These are phyloP conservation scores for Hymenoscyphus fructigenus DNA, from an alignment of 2,329 filamentous ascomycete species.

Conservation along the genomic window DNA sequence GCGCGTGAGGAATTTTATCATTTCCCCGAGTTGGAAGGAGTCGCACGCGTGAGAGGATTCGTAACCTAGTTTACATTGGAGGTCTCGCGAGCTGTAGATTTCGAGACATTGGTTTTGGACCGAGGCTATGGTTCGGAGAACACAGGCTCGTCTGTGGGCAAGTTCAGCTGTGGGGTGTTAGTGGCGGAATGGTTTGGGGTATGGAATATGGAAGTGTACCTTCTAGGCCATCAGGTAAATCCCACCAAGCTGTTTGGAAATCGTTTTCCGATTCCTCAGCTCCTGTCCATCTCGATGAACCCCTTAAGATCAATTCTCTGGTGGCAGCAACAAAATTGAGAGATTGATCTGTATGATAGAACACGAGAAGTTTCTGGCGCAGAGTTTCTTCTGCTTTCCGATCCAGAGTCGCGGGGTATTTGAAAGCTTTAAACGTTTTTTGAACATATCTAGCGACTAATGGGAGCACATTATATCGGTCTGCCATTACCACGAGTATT, in stretches of 20 bases:
- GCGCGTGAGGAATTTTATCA: constrained; percentile 67
- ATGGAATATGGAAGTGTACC: constrained; percentile 39
- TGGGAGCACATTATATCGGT: constrained; percentile 67
- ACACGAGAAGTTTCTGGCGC: constrained; percentile 68
- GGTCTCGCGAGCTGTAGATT: constrained; percentile 65
- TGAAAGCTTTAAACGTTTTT: constrained; percentile 47
- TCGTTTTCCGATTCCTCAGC: constrained; percentile 38
- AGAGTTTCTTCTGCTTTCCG: constrained; percentile 61
- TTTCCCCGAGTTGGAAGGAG: constrained; percentile 76
- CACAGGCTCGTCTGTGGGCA: constrained; percentile 61
- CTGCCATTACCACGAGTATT: constrained; percentile 68
- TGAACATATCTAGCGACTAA: constrained; percentile 55
- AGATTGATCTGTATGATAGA: constrained; percentile 63
- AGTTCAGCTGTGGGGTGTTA: constrained; percentile 55
- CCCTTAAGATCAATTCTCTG: constrained; percentile 64
- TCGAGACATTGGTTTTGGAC: constrained; percentile 66
- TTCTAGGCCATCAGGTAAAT: constrained; percentile 68
- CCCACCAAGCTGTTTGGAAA: constrained; percentile 62
- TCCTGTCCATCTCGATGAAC: constrained; percentile 48
- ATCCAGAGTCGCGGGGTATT: constrained; percentile 51
- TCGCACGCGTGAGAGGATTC: constrained; percentile 72
- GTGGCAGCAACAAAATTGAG: constrained; percentile 61
- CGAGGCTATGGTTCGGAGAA: constrained; percentile 69
- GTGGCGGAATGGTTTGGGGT: not conserved
- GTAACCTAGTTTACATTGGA: constrained; percentile 73